phyloP scores from a whole-genome alignment of 2,329 filamentous ascomycete genomes.

The Claviceps africana region DNA sequence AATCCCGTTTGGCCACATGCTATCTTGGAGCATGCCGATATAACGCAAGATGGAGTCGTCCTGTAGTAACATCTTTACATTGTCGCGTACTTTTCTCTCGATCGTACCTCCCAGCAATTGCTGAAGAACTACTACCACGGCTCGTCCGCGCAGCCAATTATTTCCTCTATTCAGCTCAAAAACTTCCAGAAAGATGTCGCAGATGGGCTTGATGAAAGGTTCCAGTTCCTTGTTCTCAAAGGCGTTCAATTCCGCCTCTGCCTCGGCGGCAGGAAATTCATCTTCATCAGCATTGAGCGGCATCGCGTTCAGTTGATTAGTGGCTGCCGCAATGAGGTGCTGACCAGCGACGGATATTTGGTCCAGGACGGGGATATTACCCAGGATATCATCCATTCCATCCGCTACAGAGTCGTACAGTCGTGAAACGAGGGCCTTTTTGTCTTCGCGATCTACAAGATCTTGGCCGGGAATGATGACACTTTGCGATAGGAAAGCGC shows the following conservation, averaged over 20 bases:
- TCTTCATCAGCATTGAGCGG: slow-evolving; percentile 39
- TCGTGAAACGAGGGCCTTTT: slow-evolving; percentile 79
- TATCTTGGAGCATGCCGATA: slow-evolving; percentile 56
- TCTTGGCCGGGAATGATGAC: slow-evolving; percentile 54
- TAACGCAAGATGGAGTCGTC: slow-evolving; percentile 71
- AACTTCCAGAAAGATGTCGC: slow-evolving; percentile 88
- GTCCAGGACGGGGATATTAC: slow-evolving; percentile 89
- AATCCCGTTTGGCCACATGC: slow-evolving; percentile 67
- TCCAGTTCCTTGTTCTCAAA: slow-evolving; percentile 83
- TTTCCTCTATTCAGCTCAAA: slow-evolving; percentile 92
- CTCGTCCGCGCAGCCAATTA: slow-evolving; percentile 91
- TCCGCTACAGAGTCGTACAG: slow-evolving; percentile 95
- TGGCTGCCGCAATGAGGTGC: slow-evolving; percentile 69
- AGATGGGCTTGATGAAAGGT: slow-evolving; percentile 96
- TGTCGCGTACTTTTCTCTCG: slow-evolving; percentile 86
- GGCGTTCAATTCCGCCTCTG: slow-evolving; percentile 83
- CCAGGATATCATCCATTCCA: slow-evolving; percentile 94
- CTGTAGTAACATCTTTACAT: slow-evolving; percentile 55
- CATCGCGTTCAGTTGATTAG: slow-evolving; percentile 45
- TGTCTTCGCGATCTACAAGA: slow-evolving; percentile 44
- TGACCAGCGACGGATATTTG: slow-evolving; percentile 88
- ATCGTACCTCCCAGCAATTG: slow-evolving; percentile 92
- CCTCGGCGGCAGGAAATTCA: slow-evolving; percentile 49
- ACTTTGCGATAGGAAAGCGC: slow-evolving; percentile 83
- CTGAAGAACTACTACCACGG: slow-evolving; percentile 90